Percentiles rank a stretch among this genome's conserved stretches.
Evolutionary conservation across 352 stramenopile species (phyloP).

Genomic region (Pythium chondricola): DNA sequence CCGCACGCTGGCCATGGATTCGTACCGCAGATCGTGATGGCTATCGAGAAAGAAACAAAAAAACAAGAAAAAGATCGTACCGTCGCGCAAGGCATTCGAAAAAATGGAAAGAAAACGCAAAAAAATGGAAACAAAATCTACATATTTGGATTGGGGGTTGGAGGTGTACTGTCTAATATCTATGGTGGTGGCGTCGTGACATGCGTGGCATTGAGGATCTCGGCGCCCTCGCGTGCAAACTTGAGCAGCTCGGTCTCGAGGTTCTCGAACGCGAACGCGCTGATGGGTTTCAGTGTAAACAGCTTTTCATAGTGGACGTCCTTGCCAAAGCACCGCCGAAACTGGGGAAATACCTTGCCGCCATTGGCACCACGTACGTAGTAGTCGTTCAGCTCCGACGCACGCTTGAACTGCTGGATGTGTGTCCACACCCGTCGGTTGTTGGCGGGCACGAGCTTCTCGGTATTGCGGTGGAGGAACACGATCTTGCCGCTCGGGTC

Average conservation of each 20-base stretch:
- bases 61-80: too few relatives aligned
- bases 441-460: too few relatives aligned
- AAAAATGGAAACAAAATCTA: slow-evolving; percentile 2
- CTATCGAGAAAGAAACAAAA: too few relatives aligned
- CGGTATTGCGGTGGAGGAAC: slow-evolving; percentile 60
- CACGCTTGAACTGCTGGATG: too few relatives aligned
- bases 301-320: too few relatives aligned
- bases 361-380: slow-evolving; percentile 52
- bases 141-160: background rate
- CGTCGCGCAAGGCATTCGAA: too few relatives aligned
- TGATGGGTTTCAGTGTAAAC: slow-evolving; percentile 62
- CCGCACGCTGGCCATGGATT: too few relatives aligned
- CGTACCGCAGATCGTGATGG: too few relatives aligned
- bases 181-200: background rate
- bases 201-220: slow-evolving; percentile 10
- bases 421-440: too few relatives aligned
- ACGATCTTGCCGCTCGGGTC: slow-evolving; percentile 38
- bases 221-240: slow-evolving; percentile 34
- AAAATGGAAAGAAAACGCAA: too few relatives aligned
- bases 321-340: too few relatives aligned
- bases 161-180: background rate
- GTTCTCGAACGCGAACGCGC: slow-evolving; percentile 54
- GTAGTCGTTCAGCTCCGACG: slow-evolving; percentile 47
- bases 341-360: too few relatives aligned
- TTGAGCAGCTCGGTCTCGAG: slow-evolving; percentile 44